These are phyloP conservation scores for Venturiaceae sp. DNA, from an alignment of 2,329 filamentous ascomycete genomes.

Conservation along the genomic window DNA sequence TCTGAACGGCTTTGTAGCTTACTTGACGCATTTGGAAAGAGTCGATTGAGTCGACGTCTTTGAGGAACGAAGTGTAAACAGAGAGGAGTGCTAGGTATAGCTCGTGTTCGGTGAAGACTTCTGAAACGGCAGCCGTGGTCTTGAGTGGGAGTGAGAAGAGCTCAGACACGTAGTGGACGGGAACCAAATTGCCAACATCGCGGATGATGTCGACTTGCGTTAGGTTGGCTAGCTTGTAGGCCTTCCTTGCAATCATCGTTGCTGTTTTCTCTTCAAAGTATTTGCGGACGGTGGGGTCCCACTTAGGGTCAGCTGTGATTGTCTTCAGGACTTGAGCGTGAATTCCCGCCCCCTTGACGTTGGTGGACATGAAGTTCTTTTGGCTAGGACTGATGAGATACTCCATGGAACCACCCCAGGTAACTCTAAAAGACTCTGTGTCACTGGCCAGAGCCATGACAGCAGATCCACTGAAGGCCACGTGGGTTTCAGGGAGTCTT, in stretches of 20 bases:
- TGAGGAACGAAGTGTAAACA: constrained; percentile 57
- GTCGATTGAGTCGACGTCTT: constrained; percentile 56
- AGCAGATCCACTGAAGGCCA: constrained; percentile 51
- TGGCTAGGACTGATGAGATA: constrained; percentile 51
- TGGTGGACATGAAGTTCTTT: constrained; percentile 40
- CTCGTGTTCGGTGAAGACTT: constrained; percentile 48
- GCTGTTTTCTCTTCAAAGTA: constrained; percentile 58
- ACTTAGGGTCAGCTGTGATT: constrained; percentile 40
- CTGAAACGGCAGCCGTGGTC: constrained; percentile 38
- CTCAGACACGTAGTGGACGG: constrained; percentile 45
- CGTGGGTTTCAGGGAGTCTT: constrained; percentile 39
- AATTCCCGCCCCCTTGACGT: not conserved
- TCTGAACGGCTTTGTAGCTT: constrained; percentile 45
- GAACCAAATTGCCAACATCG: constrained; percentile 45
- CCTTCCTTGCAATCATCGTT: constrained; percentile 54
- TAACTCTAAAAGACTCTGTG: constrained; percentile 51
- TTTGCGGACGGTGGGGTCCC: constrained; percentile 50
- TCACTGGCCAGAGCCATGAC: constrained; percentile 54
- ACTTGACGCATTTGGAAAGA: constrained; percentile 54
- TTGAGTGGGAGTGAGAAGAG: constrained; percentile 47
- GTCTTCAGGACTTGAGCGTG: not conserved
- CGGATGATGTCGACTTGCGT: constrained; percentile 62
- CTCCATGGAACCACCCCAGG: constrained; percentile 55
- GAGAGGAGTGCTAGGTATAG: constrained; percentile 52
- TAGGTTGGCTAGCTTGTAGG: constrained; percentile 50